Percentiles rank a stretch among this genome's conserved stretches.
Conservation (phyloP, 2,329 filamentous ascomycete species). For the Grosmannia penicillata region DNA sequence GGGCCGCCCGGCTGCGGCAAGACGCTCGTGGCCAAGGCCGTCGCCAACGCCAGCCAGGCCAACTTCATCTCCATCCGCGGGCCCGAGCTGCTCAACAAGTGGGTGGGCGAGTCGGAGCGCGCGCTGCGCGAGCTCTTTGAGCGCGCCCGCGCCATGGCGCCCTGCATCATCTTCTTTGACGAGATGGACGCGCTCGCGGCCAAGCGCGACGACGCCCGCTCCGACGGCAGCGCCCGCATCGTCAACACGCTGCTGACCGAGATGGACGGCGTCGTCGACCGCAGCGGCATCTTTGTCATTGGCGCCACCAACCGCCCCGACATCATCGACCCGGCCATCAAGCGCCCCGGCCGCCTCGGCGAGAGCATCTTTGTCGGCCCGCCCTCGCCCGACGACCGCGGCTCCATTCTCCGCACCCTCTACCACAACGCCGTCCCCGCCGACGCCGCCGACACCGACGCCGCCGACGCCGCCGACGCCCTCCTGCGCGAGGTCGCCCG, state of each 20-base stretch:
- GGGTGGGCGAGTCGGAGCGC: slow-evolving; percentile 89
- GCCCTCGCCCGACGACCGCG: slow-evolving; percentile 58
- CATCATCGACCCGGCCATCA: slow-evolving; percentile 91
- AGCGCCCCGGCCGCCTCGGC: slow-evolving; percentile 78
- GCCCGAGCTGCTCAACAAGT: slow-evolving; percentile 92
- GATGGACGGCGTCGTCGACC: slow-evolving; percentile 68
- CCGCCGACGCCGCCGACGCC: slow-evolving; percentile 31
- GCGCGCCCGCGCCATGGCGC: slow-evolving; percentile 70
- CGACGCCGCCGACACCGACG: neutral
- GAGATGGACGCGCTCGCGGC: slow-evolving; percentile 83
- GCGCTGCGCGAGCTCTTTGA: slow-evolving; percentile 85
- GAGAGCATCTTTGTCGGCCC: slow-evolving; percentile 71
- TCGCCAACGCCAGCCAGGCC: slow-evolving; percentile 86
- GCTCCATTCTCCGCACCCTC: slow-evolving; percentile 67
- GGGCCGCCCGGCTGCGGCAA: slow-evolving; percentile 95
- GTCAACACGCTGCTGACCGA: slow-evolving; percentile 94
- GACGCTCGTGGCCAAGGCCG: slow-evolving; percentile 87
- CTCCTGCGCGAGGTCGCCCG: slow-evolving; percentile 48
- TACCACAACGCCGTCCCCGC: slow-evolving; percentile 31
- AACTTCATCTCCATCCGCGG: slow-evolving; percentile 98
- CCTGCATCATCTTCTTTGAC: slow-evolving; percentile 96
- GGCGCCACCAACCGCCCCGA: slow-evolving; percentile 91
- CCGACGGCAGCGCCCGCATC: slow-evolving; percentile 73
- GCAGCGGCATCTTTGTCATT: slow-evolving; percentile 83
- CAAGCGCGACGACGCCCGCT: slow-evolving; percentile 53